These are phyloP conservation scores for Salix arbutifolia DNA, from an alignment of 345 rosid genomes.

Conservation along the genomic window DNA sequence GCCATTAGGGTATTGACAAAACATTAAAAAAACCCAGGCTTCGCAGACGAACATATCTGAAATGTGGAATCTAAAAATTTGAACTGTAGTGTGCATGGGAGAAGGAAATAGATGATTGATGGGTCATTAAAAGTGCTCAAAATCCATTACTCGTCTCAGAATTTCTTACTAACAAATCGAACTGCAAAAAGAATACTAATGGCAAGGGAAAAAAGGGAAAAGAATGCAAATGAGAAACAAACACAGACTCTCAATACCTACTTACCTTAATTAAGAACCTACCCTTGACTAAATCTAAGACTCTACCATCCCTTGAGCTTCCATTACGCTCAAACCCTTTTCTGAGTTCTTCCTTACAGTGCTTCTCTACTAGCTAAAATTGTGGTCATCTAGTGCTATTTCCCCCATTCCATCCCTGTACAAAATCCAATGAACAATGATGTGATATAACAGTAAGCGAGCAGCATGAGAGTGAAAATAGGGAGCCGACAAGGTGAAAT, in stretches of 20 bases:
- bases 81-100: not conserved
- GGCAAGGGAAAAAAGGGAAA: constrained; percentile 14
- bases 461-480: constrained; percentile 9
- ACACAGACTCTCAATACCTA: constrained; percentile 29
- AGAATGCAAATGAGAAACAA: constrained; percentile 15
- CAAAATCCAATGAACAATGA: constrained; percentile 45
- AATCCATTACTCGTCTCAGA: constrained; percentile 39
- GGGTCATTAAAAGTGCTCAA: constrained; percentile 18
- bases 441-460: constrained; percentile 34
- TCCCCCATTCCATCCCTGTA: constrained; percentile 49
- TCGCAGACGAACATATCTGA: not conserved
- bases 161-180: constrained; percentile 36
- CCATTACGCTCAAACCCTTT: constrained; percentile 23
- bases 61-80: not conserved
- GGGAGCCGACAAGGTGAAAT: constrained; percentile 1
- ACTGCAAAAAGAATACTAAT: constrained; percentile 65
- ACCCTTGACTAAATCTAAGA: constrained; percentile 31
- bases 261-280: constrained; percentile 31
- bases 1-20: not conserved
- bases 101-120: not conserved
- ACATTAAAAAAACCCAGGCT: not conserved
- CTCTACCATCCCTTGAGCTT: constrained; percentile 28
- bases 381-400: constrained; percentile 37
- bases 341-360: constrained; percentile 23
- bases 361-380: constrained; percentile 35